phyloP scores from a whole-genome alignment of 2,329 filamentous ascomycete species.

The Talaromyces pinophilus region DNA sequence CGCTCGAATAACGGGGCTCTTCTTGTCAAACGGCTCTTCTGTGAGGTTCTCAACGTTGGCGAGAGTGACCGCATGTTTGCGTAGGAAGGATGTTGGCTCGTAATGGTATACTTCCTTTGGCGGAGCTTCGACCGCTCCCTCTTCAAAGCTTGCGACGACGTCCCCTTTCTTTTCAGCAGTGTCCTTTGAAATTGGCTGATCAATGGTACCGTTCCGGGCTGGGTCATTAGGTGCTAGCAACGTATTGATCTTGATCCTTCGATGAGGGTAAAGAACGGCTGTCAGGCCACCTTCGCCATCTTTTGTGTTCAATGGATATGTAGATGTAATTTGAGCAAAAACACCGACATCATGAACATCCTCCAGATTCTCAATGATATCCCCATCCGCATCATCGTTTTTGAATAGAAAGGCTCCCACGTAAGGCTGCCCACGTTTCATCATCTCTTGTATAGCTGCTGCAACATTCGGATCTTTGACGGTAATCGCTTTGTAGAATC shows the following conservation, averaged over 20 bases:
- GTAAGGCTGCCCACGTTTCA: conserved; percentile 95
- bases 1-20: conserved; percentile 83
- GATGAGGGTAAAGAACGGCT: conserved; percentile 92
- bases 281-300: conserved; percentile 77
- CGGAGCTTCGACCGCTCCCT: conserved; percentile 66
- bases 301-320: conserved; percentile 69
- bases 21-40: conserved; percentile 87
- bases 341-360: conserved; percentile 96
- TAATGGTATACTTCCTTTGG: conserved; percentile 57
- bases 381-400: conserved; percentile 89
- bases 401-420: conserved; percentile 97
- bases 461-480: conserved; percentile 92
- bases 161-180: conserved; percentile 77
- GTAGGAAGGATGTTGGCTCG: conserved; percentile 87
- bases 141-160: conserved; percentile 95
- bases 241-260: conserved; percentile 85
- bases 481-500: conserved; percentile 98
- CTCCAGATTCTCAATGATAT: conserved; percentile 84
- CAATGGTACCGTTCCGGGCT: conserved; percentile 35
- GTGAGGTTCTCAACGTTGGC: conserved; percentile 92
- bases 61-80: conserved; percentile 87
- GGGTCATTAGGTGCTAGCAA: conserved; percentile 67
- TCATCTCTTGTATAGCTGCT: conserved; percentile 90
- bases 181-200: conserved; percentile 35
- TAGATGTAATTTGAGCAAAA: conserved; percentile 96